Evolutionary conservation across 805 yeast genomes (phyloP).

Genomic region (Yarrowia bubula): DNA sequence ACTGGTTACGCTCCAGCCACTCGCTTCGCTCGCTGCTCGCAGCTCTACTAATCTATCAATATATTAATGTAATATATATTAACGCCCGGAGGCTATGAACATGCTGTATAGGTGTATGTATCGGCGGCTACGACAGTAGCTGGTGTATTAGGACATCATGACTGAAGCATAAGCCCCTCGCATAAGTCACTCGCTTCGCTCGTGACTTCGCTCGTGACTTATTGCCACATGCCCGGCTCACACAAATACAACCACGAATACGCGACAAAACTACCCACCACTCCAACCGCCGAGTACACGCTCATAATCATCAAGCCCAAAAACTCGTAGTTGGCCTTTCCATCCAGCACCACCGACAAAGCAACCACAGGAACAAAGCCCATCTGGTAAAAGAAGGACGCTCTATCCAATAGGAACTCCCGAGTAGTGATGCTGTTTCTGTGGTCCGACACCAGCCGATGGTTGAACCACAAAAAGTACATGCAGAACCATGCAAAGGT

Average conservation of each 20-base stretch:
- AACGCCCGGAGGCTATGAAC: too few species aligned
- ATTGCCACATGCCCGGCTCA: conserved; percentile 50
- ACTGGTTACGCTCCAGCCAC: too few species aligned
- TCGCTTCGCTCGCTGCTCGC: too few species aligned
- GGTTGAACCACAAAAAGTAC: conserved; percentile 67
- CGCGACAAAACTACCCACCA: conserved; percentile 83
- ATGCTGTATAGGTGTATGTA: too few species aligned
- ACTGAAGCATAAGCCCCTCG: too few species aligned
- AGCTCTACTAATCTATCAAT: too few species aligned
- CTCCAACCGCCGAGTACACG: conserved; percentile 82
- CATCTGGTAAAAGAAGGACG: conserved; percentile 62
- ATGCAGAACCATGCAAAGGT: conserved; percentile 84
- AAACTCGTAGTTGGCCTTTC: conserved; percentile 60
- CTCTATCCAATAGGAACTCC: conserved; percentile 65
- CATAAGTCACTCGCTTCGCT: too few species aligned
- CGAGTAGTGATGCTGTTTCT: conserved; percentile 33
- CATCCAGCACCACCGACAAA: conserved; percentile 55
- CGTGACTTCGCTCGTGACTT: neutral
- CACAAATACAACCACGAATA: conserved; percentile 85
- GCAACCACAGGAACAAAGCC: conserved; percentile 66
- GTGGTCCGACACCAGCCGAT: conserved; percentile 39
- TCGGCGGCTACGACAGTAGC: too few species aligned
- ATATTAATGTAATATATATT: too few species aligned
- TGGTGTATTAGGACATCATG: too few species aligned
- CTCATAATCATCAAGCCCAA: conserved; percentile 77